Percentiles rank a stretch among this genome's conserved stretches.
phyloP scores from a whole-genome alignment of 2,329 filamentous ascomycete species.

The Magnaporthiopsis incrustans region DNA sequence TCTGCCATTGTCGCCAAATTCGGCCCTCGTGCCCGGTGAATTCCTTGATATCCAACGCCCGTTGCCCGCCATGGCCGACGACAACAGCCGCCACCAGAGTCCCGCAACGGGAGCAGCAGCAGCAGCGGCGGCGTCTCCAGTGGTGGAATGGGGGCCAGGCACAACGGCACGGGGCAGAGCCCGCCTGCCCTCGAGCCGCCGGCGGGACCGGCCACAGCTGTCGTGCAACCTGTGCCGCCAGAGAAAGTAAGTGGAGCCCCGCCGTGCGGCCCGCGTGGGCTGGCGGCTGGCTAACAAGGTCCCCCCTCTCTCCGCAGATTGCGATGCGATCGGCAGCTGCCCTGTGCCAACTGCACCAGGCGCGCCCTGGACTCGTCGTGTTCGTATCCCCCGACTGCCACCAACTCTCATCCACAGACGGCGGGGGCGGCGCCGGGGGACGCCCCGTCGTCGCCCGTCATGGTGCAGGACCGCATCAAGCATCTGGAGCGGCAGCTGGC shows the following conservation, averaged over 20 bases:
- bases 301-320: slow-evolving; percentile 1
- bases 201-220: slow-evolving; percentile 25
- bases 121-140: neutral
- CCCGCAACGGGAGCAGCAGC: neutral
- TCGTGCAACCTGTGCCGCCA: slow-evolving; percentile 26
- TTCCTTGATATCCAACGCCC: no score
- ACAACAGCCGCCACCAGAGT: no score
- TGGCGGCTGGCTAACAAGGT: no score
- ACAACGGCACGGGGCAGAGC: slow-evolving; percentile 7
- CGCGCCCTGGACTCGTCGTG: slow-evolving; percentile 2
- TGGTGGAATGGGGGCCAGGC: slow-evolving; percentile 7
- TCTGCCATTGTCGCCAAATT: no score
- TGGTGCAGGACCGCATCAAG: no score
- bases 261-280: no score
- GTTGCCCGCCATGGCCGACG: no score
- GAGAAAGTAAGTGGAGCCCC: slow-evolving; percentile 22
- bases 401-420: no score
- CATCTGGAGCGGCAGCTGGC: no score
- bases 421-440: no score
- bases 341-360: slow-evolving; percentile 4
- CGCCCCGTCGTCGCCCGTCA: no score
- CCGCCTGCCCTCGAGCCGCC: slow-evolving; percentile 15
- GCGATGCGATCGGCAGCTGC: slow-evolving; percentile 6
- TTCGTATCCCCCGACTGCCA: neutral
- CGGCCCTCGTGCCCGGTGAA: no score